Evolutionary conservation across 805 yeast genomes (phyloP), one percentile per base, ranked within the genome.

Genomic region (Teunomyces gatunensis): DNA sequence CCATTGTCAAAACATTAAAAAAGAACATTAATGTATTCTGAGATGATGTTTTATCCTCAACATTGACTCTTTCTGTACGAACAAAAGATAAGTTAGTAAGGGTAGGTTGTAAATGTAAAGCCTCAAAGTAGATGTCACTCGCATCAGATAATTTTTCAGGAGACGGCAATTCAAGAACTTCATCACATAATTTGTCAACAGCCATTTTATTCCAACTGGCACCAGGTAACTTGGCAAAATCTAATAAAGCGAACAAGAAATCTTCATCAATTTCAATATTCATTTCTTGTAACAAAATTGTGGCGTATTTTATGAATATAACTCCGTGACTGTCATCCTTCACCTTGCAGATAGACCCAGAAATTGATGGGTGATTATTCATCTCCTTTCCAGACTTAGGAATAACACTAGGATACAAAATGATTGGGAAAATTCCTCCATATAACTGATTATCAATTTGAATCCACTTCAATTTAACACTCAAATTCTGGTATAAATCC

Each of bases 201-300:
- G 69, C 63, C 40, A 64, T 60, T 13, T 58, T 57, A 47, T 81
- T 78, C 91, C 92, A 85, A n/a, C 84, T 70, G 0, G 94, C 89
- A 1, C 92, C 94, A 0, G 96, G 94, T 32, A 86, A 69, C 58
- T 87, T 85, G 4, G 85, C 77, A 57, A 90, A 89, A 39, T 90
- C 96, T 37, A 91, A 63, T 41, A 91, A 61, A 0, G 96, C 89
- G 62, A 85, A 84, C 54, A 92, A 64, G 64, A 94, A 89, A 61
- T 92, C 97, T 66, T 94, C 99, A 64, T 94, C 99, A 39, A 92
- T 78, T 59, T 94, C 98, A 39, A 94, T 69, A 0, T 97, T 84
- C 79, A 94, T 79, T 60, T 92, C 97, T 67, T 94, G 99, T 43
- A 94, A 66, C 47, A 95, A 69, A 1, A 88, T 62, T 0, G 99